Conservation (phyloP, 306 rosid species). For the Inga laurina region DNA sequence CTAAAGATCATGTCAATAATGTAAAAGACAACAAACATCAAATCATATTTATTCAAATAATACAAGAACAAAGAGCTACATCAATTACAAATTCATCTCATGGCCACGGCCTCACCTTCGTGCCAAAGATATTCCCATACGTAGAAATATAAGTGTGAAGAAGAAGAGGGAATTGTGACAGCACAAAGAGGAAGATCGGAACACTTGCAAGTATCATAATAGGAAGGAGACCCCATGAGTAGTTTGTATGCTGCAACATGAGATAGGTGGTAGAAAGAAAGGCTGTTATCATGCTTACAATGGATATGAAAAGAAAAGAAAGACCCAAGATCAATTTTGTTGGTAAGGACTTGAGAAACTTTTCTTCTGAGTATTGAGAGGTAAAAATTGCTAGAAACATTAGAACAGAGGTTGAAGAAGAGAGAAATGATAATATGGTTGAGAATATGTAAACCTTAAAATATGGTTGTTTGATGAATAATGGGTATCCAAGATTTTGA, state of each 20-base stretch:
- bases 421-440: background rate
- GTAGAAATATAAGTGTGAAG: background rate
- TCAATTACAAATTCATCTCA: background rate
- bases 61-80: background rate
- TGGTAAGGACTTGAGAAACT: constrained; percentile 3
- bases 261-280: constrained; percentile 6
- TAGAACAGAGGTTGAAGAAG: constrained; percentile 12
- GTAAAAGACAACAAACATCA: background rate
- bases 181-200: background rate
- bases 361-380: background rate
- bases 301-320: background rate
- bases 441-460: background rate
- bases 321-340: constrained; percentile 1
- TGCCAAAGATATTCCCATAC: background rate
- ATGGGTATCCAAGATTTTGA: background rate
- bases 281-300: constrained; percentile 6
- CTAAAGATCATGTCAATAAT: background rate
- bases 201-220: background rate
- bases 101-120: background rate
- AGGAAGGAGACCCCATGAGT: constrained; percentile 2
- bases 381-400: constrained; percentile 10
- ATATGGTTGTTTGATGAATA: background rate
- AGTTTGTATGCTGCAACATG: background rate
- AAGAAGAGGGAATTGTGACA: constrained; percentile 12
- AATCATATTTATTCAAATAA: background rate